Evolutionary conservation across 2,329 filamentous ascomycete genomes (phyloP).

Genomic region (Bipolaris bicolor): DNA sequence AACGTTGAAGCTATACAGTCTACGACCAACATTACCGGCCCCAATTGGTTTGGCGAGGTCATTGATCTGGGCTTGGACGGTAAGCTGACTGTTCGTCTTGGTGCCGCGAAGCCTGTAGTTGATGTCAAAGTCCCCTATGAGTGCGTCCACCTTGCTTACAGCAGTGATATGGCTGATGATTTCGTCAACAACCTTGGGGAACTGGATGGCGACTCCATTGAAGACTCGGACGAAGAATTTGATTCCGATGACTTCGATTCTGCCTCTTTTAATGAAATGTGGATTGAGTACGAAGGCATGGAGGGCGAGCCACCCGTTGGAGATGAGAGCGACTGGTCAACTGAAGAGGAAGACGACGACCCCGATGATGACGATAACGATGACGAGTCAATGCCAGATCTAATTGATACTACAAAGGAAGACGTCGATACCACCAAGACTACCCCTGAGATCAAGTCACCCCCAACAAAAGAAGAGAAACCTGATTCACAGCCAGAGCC

Average conservation of each 20-base stretch:
- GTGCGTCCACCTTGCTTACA: conserved; percentile 56
- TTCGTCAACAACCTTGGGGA: conserved; percentile 28
- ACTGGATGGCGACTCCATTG: conserved; percentile 38
- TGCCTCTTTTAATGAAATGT: conserved; percentile 46
- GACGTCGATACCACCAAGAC: conserved; percentile 42
- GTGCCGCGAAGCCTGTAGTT: conserved; percentile 55
- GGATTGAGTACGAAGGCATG: conserved; percentile 49
- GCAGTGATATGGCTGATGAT: conserved; percentile 50
- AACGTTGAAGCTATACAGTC: conserved; percentile 19
- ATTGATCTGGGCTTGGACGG: conserved; percentile 62
- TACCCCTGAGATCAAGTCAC: conserved; percentile 42
- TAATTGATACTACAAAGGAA: conserved; percentile 21
- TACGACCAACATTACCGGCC: conserved; percentile 26
- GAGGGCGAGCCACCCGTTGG: conserved; percentile 39
- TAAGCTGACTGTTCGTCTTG: conserved; percentile 60
- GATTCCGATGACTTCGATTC: conserved; percentile 42
- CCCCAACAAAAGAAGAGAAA: conserved; percentile 29
- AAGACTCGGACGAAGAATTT: conserved; percentile 44
- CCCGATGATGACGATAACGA: conserved; percentile 41
- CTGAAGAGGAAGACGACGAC: conserved; percentile 44
- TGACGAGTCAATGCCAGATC: conserved; percentile 43
- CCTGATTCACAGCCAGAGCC: conserved; percentile 8
- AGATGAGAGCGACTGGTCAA: conserved; percentile 47
- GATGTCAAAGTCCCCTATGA: conserved; percentile 60
- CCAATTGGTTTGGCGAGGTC: conserved; percentile 64